A percentile compares a stretch with the other conserved stretches of the same genome.
phyloP scores from a whole-genome alignment of 208 protist genomes.

The Leishmania tarentolae region DNA sequence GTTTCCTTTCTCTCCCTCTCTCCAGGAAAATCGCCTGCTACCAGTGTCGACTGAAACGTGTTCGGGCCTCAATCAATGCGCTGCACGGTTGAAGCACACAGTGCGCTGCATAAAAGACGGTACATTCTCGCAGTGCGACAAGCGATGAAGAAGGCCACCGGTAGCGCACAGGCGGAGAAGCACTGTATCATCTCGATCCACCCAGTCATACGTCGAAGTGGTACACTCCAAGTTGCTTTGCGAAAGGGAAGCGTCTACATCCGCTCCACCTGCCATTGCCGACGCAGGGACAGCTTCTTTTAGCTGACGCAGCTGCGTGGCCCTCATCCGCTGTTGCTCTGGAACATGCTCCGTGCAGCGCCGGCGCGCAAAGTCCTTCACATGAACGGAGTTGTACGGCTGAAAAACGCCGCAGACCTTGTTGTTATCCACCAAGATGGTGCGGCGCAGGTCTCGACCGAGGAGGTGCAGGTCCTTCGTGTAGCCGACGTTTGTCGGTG shows the following conservation, averaged over 20 bases:
- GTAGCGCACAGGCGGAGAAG: conserved; percentile 22
- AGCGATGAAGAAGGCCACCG: conserved; percentile 7
- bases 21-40: neutral
- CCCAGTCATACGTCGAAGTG: conserved; percentile 17
- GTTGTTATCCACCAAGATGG: conserved; percentile 68
- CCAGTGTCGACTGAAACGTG: no score
- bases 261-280: neutral
- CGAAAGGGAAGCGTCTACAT: neutral
- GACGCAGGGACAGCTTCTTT: neutral
- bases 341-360: neutral
- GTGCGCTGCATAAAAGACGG: conserved; percentile 20
- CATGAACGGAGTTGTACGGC: conserved; percentile 55
- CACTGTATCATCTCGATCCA: conserved; percentile 30
- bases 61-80: neutral
- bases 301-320: conserved; percentile 6
- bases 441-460: conserved; percentile 47
- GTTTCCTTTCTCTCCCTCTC: neutral
- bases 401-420: conserved; percentile 56
- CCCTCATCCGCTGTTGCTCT: conserved; percentile 1
- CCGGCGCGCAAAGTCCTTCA: conserved; percentile 40
- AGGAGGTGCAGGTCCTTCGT: conserved; percentile 74
- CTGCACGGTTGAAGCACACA: conserved; percentile 9
- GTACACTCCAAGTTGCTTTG: neutral
- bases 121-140: conserved; percentile 20
- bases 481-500: conserved; percentile 48